Percentiles rank a stretch among this genome's conserved stretches.
Evolutionary conservation across 2,329 filamentous ascomycete genomes (phyloP).

Genomic region (Botrytis pseudocinerea): DNA sequence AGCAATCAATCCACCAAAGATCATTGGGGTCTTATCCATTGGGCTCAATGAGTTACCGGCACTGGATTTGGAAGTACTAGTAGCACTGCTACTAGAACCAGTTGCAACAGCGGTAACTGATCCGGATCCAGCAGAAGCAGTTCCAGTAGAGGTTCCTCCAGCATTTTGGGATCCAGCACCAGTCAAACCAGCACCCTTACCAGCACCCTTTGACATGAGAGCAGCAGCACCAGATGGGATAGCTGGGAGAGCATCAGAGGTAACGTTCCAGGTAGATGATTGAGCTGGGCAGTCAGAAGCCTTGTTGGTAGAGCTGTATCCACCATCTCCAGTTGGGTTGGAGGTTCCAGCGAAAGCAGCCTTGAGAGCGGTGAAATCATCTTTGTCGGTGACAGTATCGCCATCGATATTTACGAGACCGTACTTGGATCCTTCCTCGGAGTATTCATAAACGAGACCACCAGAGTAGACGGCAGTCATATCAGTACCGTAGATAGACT

Average conservation of each 20-base stretch:
- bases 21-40: constrained; percentile 28
- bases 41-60: constrained; percentile 28
- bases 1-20: constrained; percentile 28
- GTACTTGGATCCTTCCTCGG: constrained; percentile 74
- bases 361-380: constrained; percentile 52
- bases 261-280: constrained; percentile 51
- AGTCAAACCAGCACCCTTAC: constrained; percentile 46
- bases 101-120: constrained; percentile 31
- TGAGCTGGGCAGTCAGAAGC: constrained; percentile 49
- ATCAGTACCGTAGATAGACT: constrained; percentile 73
- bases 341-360: constrained; percentile 46
- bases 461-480: constrained; percentile 94
- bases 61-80: constrained; percentile 10
- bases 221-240: constrained; percentile 47
- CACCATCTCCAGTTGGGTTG: constrained; percentile 53
- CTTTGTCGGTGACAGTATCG: constrained; percentile 43
- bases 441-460: constrained; percentile 95
- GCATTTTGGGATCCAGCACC: constrained; percentile 39
- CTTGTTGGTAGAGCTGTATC: constrained; percentile 45
- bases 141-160: constrained; percentile 36
- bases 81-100: constrained; percentile 11
- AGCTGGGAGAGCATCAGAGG: constrained; percentile 48
- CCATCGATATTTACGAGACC: constrained; percentile 49
- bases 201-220: constrained; percentile 50
- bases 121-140: constrained; percentile 36